Evolutionary conservation across 805 yeast species (phyloP).

Genomic region (Schizosaccharomyces octosporus): DNA sequence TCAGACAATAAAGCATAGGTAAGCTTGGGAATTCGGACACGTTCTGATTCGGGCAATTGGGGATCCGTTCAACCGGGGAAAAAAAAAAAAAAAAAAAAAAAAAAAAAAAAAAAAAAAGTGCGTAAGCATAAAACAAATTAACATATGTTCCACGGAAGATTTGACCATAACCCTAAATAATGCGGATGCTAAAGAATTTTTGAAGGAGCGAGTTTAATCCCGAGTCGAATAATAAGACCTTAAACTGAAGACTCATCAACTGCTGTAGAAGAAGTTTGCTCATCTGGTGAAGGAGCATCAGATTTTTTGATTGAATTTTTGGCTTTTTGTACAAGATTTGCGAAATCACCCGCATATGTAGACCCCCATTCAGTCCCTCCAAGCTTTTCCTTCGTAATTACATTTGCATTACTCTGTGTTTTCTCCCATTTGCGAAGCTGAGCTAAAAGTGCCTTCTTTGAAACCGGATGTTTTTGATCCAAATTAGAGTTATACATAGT

Average conservation of each 20-base stretch:
- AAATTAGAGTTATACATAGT: slow-evolving; percentile 59
- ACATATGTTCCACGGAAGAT: no score
- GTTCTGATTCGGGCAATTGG: slow-evolving; percentile 14
- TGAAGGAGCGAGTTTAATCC: no score
- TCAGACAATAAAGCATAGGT: slow-evolving; percentile 37
- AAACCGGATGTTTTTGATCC: slow-evolving; percentile 42
- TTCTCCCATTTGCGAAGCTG: slow-evolving; percentile 46
- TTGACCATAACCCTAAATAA: no score
- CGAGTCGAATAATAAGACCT: no score
- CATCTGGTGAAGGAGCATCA: no score
- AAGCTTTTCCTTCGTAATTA: not conserved
- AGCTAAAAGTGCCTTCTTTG: slow-evolving; percentile 28
- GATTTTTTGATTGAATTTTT: not conserved
- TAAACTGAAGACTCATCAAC: no score
- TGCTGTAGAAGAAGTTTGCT: no score
- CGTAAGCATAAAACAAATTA: no score
- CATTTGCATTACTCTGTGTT: slow-evolving; percentile 6
- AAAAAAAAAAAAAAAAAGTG: no score
- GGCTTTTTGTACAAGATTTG: slow-evolving; percentile 10
- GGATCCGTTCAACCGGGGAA: no score
- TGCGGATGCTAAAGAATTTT: no score
- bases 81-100: no score
- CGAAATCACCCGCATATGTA: slow-evolving; percentile 9
- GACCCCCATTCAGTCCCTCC: slow-evolving; percentile 7
- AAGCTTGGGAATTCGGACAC: slow-evolving; percentile 25